Base-by-base conservation (phyloP, 192 early-diverging fungal species). In the Podila epigama region DNA sequence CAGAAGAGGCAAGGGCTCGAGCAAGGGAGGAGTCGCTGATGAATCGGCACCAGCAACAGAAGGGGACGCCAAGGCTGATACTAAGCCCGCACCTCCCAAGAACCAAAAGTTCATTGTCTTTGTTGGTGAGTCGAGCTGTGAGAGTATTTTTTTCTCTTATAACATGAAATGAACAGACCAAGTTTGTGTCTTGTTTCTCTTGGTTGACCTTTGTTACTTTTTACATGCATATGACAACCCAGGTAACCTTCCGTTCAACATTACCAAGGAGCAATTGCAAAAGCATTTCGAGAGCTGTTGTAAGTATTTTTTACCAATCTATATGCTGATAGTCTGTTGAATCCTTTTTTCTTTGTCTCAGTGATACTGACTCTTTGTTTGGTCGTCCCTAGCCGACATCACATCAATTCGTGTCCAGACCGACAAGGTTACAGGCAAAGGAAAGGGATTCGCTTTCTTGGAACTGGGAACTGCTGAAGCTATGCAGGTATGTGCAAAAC, bases 361-460 rank as follows among this genome's bases (percentile, higher is more conserved):
- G n/a, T 37, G 15, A 34, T 22, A n/a, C n/a, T 16, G 4, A 20
- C 2, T 16, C n/a, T 35, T 63, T 22, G 22, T 5, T 55, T 40
- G 5, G 5, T 5, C 18, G 18, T 4, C 1, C 27, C 5, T 53
- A 63, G 86, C 78, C 62, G 79, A 66, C 27, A 84, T 87, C n/a
- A 65, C 78, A 15, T 89, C 89, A 0, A 82, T 88, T 6, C 89
- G 91, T 31, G 63, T 92, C 25, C 85, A 89, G 70, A 90, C 89
- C 25, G 85, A 92, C 64, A 92, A 90, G 66, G 70, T 79, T 2
- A 91, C 91, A 1, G 86, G 86, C 51, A 90, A 90, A 72, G 87
- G 87, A 62, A 88, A 89, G 51, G 91, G 91, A 3, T 92, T 91
- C 79, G 89, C 91, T 25, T 92, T 92, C 81, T 78, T 88, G 33